phyloP scores from a whole-genome alignment of 2,329 filamentous ascomycete species.

The Colletotrichum musicola region DNA sequence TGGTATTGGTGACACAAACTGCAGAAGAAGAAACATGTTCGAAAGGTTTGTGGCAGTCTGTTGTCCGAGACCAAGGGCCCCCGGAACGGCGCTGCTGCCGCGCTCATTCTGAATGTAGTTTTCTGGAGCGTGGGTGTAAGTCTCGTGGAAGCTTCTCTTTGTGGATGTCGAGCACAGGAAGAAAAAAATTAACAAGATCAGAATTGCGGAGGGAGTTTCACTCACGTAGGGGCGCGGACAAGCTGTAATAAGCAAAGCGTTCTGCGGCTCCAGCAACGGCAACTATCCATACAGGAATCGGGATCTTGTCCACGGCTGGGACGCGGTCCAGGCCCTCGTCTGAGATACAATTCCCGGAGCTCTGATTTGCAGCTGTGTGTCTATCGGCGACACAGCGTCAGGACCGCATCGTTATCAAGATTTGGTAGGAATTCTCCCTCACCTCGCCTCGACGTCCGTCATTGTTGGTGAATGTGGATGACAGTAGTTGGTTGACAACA shows the following conservation, averaged over 20 bases:
- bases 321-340: background rate
- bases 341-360: too few species aligned
- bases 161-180: too few species aligned
- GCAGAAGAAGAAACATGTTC: slow-evolving; percentile 61
- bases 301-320: slow-evolving; percentile 15
- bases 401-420: too few species aligned
- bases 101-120: slow-evolving; percentile 57
- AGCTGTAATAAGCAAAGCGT: slow-evolving; percentile 32
- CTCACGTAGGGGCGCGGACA: slow-evolving; percentile 15
- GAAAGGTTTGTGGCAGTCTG: slow-evolving; percentile 60
- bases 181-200: background rate
- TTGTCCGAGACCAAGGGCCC: slow-evolving; percentile 64
- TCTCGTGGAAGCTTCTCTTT: too few species aligned
- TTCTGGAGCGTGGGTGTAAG: slow-evolving; percentile 43
- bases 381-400: too few species aligned
- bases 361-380: too few species aligned
- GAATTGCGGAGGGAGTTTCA: background rate
- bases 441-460: too few species aligned
- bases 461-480: too few species aligned
- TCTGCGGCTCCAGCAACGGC: slow-evolving; percentile 24
- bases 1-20: slow-evolving; percentile 67
- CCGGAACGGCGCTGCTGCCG: slow-evolving; percentile 53
- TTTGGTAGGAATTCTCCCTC: too few species aligned
- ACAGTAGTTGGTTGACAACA: too few species aligned
- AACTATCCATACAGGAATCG: slow-evolving; percentile 20